Evolutionary conservation across 768 basidiomycete genomes (phyloP).

Genomic region (Suillus lakei): DNA sequence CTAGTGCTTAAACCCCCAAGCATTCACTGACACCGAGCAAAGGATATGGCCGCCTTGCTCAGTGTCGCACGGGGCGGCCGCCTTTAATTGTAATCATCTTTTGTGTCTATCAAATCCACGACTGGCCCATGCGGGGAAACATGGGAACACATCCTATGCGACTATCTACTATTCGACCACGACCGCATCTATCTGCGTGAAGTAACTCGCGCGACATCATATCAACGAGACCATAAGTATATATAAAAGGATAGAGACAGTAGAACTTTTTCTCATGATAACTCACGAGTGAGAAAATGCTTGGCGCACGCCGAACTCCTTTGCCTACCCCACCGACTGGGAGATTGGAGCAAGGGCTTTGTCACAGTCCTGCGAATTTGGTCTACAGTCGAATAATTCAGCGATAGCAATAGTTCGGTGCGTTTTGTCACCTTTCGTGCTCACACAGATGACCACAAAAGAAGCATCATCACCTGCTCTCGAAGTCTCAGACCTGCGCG

Average conservation of each 20-base stretch:
- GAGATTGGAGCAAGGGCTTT: constrained; percentile 52
- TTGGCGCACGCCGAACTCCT: background rate
- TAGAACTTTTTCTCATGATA: background rate
- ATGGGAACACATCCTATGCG: background rate
- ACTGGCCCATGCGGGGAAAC: background rate
- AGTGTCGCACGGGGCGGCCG: background rate
- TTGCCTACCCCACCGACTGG: background rate
- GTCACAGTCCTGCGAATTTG: constrained; percentile 61
- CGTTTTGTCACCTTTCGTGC: constrained; percentile 24
- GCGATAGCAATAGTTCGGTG: constrained; percentile 84
- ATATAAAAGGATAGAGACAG: background rate
- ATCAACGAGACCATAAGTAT: background rate
- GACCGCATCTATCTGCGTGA: background rate
- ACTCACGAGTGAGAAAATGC: background rate
- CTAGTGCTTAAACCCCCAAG: background rate
- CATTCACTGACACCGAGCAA: background rate
- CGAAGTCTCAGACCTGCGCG: constrained; percentile 65
- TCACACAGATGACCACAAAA: constrained; percentile 67
- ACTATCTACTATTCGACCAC: background rate
- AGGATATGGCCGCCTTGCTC: background rate
- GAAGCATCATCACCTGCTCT: constrained; percentile 71
- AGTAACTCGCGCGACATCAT: background rate
- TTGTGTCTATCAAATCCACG: background rate
- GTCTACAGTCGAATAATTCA: constrained; percentile 76
- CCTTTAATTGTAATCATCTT: background rate